phyloP scores from a whole-genome alignment of 306 rosid genomes.

The Trifolium dubium region DNA sequence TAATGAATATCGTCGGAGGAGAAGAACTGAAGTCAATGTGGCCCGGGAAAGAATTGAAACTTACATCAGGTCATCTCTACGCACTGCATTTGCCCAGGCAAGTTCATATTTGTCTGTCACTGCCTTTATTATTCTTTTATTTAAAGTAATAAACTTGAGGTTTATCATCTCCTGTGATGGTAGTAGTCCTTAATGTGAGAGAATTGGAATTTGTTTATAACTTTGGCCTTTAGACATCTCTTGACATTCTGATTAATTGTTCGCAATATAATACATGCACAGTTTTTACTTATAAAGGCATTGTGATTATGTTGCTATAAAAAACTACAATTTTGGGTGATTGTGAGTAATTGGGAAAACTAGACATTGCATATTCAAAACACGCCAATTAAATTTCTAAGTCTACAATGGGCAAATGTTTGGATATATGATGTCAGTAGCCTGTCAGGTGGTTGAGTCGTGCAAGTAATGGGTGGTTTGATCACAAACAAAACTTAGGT shows the following conservation, averaged over 20 bases:
- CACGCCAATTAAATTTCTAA: neutral
- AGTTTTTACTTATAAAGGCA: slow-evolving; percentile 21
- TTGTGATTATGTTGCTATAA: slow-evolving; percentile 18
- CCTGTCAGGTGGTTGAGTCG: neutral
- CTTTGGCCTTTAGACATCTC: neutral
- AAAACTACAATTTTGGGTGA: slow-evolving; percentile 12
- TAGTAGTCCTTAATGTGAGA: slow-evolving; percentile 13
- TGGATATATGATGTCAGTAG: slow-evolving; percentile 11
- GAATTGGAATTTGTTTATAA: slow-evolving; percentile 10
- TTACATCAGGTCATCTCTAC: slow-evolving; percentile 91
- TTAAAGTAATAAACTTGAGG: slow-evolving; percentile 31
- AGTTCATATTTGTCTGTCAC: slow-evolving; percentile 45
- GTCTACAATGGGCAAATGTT: neutral
- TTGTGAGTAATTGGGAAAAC: neutral
- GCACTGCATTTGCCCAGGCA: slow-evolving; percentile 99
- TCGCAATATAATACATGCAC: neutral
- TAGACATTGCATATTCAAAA: slow-evolving; percentile 4
- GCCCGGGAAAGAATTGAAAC: slow-evolving; percentile 92
- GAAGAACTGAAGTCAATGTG: slow-evolving; percentile 85
- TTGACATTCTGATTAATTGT: slow-evolving; percentile 15
- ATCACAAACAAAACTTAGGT: slow-evolving; percentile 9
- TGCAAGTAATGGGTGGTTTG: slow-evolving; percentile 22
- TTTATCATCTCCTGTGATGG: slow-evolving; percentile 28
- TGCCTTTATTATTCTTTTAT: slow-evolving; percentile 7
- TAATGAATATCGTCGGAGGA: slow-evolving; percentile 89